Conservation (phyloP, 805 yeast species). For the Pichia cephalocereana region DNA sequence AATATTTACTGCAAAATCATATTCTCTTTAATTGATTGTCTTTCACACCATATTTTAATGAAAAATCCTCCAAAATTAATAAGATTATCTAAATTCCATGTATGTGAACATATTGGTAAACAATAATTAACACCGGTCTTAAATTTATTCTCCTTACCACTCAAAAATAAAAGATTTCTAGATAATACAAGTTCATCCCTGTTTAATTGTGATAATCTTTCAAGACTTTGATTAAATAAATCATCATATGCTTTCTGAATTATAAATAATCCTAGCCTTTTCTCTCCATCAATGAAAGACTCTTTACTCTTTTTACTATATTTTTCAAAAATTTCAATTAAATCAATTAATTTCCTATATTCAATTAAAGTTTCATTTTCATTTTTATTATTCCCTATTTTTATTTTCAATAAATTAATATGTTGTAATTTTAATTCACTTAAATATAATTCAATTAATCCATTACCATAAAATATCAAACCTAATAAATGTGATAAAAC, state of each 20-base stretch:
- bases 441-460: conserved; percentile 5
- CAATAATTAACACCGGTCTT: conserved; percentile 9
- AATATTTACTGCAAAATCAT: neutral
- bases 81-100: conserved; percentile 10
- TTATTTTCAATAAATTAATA: neutral
- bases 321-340: neutral
- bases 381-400: neutral
- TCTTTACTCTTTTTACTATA: neutral
- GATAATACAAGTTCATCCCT: neutral
- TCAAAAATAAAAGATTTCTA: neutral
- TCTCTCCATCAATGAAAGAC: neutral
- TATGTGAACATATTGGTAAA: conserved; percentile 10
- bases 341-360: neutral
- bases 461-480: conserved; percentile 8
- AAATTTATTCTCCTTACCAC: neutral
- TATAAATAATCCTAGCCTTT: neutral
- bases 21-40: neutral
- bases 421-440: neutral
- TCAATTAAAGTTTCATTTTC: neutral
- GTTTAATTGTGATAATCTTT: neutral
- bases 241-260: neutral
- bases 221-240: neutral
- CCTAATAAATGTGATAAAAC: conserved; percentile 3
- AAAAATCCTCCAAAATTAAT: conserved; percentile 18
- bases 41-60: conserved; percentile 15